A percentile compares a stretch with the other conserved stretches of the same genome.
Conservation (phyloP, 2,329 filamentous ascomycete species). For the Cladosporium sp. region DNA sequence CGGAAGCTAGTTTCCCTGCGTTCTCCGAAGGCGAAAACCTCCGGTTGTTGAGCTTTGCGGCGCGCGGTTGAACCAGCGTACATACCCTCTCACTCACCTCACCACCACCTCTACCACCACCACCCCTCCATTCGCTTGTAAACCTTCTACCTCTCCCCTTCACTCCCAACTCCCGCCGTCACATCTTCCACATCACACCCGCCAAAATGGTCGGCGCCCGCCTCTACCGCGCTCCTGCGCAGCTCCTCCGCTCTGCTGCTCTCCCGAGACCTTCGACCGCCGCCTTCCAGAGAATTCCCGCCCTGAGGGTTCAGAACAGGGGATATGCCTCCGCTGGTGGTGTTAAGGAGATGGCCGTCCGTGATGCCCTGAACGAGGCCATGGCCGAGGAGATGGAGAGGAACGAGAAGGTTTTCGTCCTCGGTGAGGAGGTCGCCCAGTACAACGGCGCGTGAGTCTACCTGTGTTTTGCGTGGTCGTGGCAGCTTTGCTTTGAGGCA, state of each 20-base stretch:
- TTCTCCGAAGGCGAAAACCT: no score
- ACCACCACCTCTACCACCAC: background rate
- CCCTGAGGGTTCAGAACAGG: conserved; percentile 41
- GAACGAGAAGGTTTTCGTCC: conserved; percentile 90
- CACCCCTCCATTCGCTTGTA: conserved; percentile 8
- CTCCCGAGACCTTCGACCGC: conserved; percentile 38
- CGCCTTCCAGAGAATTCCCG: conserved; percentile 46
- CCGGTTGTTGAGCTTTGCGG: no score
- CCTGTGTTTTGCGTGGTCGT: background rate
- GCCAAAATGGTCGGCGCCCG: conserved; percentile 53
- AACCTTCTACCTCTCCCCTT: background rate
- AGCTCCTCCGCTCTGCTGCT: conserved; percentile 52
- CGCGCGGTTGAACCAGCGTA: background rate
- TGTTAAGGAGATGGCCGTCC: conserved; percentile 89
- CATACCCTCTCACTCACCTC: background rate
- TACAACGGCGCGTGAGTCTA: conserved; percentile 84
- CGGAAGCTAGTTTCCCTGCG: no score
- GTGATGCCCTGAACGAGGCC: conserved; percentile 96
- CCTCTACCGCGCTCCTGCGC: conserved; percentile 60
- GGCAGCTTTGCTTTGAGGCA: background rate
- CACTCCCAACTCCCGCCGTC: no score
- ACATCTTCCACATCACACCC: conserved; percentile 5
- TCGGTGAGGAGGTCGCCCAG: conserved; percentile 98
- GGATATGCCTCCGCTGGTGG: conserved; percentile 57
- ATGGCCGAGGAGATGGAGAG: conserved; percentile 93